Conservation (phyloP, 2,329 filamentous ascomycete genomes). For the Aspergillus aculeatinus region DNA sequence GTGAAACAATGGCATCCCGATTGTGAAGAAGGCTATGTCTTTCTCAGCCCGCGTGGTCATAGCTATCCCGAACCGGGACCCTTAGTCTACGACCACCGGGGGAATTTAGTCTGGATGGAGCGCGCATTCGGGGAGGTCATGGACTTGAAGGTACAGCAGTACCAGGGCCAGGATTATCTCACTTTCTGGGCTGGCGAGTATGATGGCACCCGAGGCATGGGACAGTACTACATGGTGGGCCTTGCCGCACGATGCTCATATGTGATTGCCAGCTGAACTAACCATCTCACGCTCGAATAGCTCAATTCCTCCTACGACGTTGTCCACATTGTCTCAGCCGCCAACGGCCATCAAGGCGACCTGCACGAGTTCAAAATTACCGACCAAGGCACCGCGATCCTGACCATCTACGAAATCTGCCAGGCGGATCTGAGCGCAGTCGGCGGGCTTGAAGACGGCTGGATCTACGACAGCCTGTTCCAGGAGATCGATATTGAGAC, state of each 20-base stretch:
- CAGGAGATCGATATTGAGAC: slow-evolving; percentile 37
- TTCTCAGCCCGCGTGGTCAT: slow-evolving; percentile 39
- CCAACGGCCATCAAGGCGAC: slow-evolving; percentile 18
- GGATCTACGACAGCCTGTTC: slow-evolving; percentile 44
- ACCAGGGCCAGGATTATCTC: slow-evolving; percentile 45
- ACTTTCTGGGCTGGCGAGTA: slow-evolving; percentile 52
- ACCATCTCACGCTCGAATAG: slow-evolving; percentile 10
- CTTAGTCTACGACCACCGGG: slow-evolving; percentile 37
- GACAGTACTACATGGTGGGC: slow-evolving; percentile 32
- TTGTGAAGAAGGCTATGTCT: slow-evolving; percentile 40
- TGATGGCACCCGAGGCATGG: slow-evolving; percentile 46
- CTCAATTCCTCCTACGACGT: slow-evolving; percentile 34
- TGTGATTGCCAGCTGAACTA: no score
- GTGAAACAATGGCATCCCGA: slow-evolving; percentile 18
- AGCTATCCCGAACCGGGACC: slow-evolving; percentile 38
- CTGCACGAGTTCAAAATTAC: slow-evolving; percentile 49
- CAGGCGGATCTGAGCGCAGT: slow-evolving; percentile 42
- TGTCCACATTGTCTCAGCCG: slow-evolving; percentile 22
- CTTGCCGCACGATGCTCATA: neutral
- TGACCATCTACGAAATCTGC: slow-evolving; percentile 44
- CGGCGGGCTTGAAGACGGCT: slow-evolving; percentile 39
- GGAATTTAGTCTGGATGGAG: slow-evolving; percentile 34
- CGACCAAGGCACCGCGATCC: slow-evolving; percentile 40
- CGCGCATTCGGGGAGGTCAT: slow-evolving; percentile 42
- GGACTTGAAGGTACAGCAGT: slow-evolving; percentile 49